Percentiles rank a stretch among this genome's conserved stretches.
These are phyloP conservation scores for Pedinophyceae sp. DNA, from an alignment of 139 green algal species.

Conservation along the genomic window DNA sequence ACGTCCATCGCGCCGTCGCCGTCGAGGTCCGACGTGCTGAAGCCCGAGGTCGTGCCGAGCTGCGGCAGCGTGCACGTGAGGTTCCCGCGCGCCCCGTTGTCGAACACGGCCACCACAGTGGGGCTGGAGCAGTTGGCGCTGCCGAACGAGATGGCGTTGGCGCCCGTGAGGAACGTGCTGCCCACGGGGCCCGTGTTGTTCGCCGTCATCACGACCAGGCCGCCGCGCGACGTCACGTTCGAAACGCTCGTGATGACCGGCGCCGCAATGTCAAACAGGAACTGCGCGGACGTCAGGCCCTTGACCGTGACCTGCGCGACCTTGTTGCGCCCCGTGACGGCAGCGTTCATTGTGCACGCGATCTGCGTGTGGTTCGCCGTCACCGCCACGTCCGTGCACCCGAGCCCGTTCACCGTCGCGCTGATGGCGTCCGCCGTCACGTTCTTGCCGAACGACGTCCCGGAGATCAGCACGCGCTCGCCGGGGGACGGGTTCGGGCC, in stretches of 20 bases:
- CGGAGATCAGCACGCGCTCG: no score
- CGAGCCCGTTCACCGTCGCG: constrained; percentile 4
- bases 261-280: no score
- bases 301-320: constrained; percentile 2
- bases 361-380: constrained; percentile 5
- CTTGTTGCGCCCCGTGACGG: constrained; percentile 1
- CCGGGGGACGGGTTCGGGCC: no score
- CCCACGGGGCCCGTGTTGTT: no score
- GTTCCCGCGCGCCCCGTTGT: no score
- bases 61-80: no score
- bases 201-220: constrained; percentile 5
- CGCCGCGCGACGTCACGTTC: constrained; percentile 1
- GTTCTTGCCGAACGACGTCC: no score
- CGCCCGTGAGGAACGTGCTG: constrained; percentile 1
- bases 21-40: no score
- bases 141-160: not conserved
- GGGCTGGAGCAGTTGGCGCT: no score
- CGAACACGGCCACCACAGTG: no score
- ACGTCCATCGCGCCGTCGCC: no score
- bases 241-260: constrained; percentile 5
- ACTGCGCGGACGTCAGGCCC: not conserved
- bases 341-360: constrained; percentile 5
- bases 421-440: constrained; percentile 3
- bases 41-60: no score
- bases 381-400: constrained; percentile 1